Evolutionary conservation across 305 asterid genomes (phyloP).

Genomic region (Fraxinus platypoda): DNA sequence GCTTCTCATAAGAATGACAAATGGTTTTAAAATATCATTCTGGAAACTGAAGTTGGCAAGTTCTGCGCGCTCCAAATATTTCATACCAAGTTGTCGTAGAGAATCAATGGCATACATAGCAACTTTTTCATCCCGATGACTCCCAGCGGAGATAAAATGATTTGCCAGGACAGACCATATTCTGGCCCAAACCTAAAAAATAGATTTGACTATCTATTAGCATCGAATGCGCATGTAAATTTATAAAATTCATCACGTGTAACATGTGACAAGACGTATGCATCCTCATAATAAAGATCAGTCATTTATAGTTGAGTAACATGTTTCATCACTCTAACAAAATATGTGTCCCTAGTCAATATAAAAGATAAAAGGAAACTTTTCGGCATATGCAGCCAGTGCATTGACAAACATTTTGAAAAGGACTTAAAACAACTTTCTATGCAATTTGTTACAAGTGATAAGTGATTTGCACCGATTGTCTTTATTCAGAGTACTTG

Average conservation of each 20-base stretch:
- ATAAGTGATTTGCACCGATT: neutral
- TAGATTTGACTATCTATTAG: constrained; percentile 20
- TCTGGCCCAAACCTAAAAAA: constrained; percentile 97
- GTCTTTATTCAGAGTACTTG: neutral
- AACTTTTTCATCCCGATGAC: constrained; percentile 99
- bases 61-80: constrained; percentile 98
- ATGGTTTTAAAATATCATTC: constrained; percentile 96
- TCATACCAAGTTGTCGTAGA: constrained; percentile 95
- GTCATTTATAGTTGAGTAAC: neutral
- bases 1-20: constrained; percentile 94
- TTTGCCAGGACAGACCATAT: constrained; percentile 97
- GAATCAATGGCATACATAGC: constrained; percentile 99
- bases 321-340: neutral
- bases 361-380: neutral
- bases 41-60: constrained; percentile 99
- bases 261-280: constrained; percentile 15
- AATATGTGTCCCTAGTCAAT: neutral
- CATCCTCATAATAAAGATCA: constrained; percentile 15
- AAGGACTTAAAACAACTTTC: neutral
- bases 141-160: constrained; percentile 98
- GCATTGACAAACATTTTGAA: neutral
- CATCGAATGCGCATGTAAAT: constrained; percentile 3
- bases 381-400: neutral
- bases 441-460: neutral
- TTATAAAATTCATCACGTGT: constrained; percentile 11